Base-by-base conservation (phyloP, 2,329 filamentous ascomycete species). In the Sporothrix euskadiensis region DNA sequence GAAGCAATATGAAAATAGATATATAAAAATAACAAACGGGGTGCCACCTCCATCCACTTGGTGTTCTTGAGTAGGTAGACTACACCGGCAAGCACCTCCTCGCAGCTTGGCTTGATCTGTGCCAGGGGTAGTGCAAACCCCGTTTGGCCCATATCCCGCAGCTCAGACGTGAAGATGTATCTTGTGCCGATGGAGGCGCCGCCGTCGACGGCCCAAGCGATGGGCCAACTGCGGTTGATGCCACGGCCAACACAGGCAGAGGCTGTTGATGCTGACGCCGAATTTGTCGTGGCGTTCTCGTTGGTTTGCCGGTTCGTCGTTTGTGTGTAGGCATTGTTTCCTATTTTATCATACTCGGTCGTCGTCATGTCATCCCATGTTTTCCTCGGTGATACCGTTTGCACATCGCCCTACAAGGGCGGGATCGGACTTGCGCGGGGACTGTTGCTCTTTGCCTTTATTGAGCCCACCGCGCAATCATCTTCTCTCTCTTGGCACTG, bases 1-100 rank as follows among this genome's bases (percentile, higher is more conserved):
- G 22, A 10, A 54, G 35, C 26, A 54, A 8, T 4, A 26, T 6
- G 19, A 49, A 32, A 32, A 26, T 49, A 69, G 39, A 22, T 22
- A 52, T 14, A 52, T 16, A 54, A 32, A 22, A 39, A 54, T 6
- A 22, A 3, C 2, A 5, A 2, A 26, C 2, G 3, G 1, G 12
- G 8, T 14, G 26, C 22, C 3, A 56, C 52, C 10, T 30, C 57
- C 26, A 3, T 5, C 26, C 69, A 82, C 72, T 81, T 80, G 79
- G 84, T 82, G 73, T 83, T 82, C 54, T 78, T 71, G 41, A 85
- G 77, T 72, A 94, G 87, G 75, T 92, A 91, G 77, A 90, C 83
- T 22, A 94, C 83, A 7, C 83, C 84, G 1, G 83, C 83, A 76
- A 80, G 84, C 4, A 81, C 80, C 77, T 85, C 84, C 74, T 84